phyloP scores from a whole-genome alignment of 2,329 filamentous ascomycete species.

The Dactylella cylindrospora region DNA sequence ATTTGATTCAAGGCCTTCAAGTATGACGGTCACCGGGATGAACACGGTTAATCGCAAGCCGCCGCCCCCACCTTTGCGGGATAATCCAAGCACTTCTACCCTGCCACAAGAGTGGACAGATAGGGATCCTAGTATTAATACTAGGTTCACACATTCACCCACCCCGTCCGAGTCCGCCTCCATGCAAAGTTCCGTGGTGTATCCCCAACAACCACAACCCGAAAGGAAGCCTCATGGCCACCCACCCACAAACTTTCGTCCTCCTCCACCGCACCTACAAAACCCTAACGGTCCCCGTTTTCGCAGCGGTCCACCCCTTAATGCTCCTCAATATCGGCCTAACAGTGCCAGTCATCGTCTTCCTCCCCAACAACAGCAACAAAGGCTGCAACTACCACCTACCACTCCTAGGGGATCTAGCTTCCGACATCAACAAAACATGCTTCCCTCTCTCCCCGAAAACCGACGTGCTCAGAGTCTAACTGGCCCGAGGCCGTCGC shows the following conservation, averaged over 20 bases:
- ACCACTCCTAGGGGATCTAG: slow-evolving; percentile 10
- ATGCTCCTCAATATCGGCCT: slow-evolving; percentile 21
- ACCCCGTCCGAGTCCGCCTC: slow-evolving; percentile 44
- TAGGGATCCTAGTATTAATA: slow-evolving; percentile 42
- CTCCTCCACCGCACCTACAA: slow-evolving; percentile 28
- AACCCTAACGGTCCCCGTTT: slow-evolving; percentile 24
- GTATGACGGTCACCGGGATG: slow-evolving; percentile 38
- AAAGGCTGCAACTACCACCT: slow-evolving; percentile 14
- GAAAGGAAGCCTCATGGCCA: slow-evolving; percentile 30
- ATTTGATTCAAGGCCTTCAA: slow-evolving; percentile 40
- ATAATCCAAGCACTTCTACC: slow-evolving; percentile 43
- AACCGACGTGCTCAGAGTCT: slow-evolving; percentile 31
- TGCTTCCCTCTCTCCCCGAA: slow-evolving; percentile 38
- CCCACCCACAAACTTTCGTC: slow-evolving; percentile 7
- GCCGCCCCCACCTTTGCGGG: slow-evolving; percentile 42
- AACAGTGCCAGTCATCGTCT: slow-evolving; percentile 29
- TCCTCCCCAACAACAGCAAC: slow-evolving; percentile 18
- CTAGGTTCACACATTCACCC: slow-evolving; percentile 42
- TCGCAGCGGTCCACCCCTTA: slow-evolving; percentile 9
- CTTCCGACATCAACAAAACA: slow-evolving; percentile 16
- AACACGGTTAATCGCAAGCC: slow-evolving; percentile 22
- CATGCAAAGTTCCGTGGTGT: slow-evolving; percentile 44
- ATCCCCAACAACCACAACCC: slow-evolving; percentile 42
- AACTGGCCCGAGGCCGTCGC: slow-evolving; percentile 1
- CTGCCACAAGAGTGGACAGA: slow-evolving; percentile 43